These are phyloP conservation scores for Leishmania gerbilli DNA, from an alignment of 208 protist genomes.

Conservation along the genomic window DNA sequence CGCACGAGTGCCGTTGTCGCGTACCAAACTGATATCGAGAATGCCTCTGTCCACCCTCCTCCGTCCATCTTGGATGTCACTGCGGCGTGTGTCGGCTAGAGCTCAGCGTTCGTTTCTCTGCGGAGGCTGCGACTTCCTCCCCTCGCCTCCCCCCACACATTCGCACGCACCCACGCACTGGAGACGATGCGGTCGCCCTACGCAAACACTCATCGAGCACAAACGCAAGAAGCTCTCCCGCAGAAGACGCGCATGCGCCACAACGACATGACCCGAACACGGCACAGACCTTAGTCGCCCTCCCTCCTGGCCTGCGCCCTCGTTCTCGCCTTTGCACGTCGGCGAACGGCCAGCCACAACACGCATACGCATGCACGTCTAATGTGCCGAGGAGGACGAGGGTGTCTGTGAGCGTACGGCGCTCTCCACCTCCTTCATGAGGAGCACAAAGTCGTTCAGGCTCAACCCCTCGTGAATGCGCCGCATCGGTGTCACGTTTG, in stretches of 20 bases:
- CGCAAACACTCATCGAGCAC: neutral
- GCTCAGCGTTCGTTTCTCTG: neutral
- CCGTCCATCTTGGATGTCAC: neutral
- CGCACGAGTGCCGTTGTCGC: neutral
- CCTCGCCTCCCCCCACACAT: neutral
- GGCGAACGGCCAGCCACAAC: neutral
- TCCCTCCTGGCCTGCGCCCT: neutral
- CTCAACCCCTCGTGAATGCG: constrained; percentile 58
- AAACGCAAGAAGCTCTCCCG: neutral
- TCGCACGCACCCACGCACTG: neutral
- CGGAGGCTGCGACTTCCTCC: neutral
- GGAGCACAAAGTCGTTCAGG: constrained; percentile 37
- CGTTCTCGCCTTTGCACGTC: neutral
- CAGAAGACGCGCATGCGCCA: neutral
- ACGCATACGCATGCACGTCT: neutral
- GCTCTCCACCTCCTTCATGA: constrained; percentile 45
- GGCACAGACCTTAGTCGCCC: neutral
- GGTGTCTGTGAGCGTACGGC: constrained; percentile 39
- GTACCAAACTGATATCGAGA: neutral
- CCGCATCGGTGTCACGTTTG: constrained; percentile 53
- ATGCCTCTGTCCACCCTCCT: neutral
- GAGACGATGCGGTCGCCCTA: neutral
- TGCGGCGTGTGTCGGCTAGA: neutral
- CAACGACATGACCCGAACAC: neutral
- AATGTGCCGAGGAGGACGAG: neutral